Base-by-base conservation (phyloP, 805 yeast species). In the Ogataea salicorniae region DNA sequence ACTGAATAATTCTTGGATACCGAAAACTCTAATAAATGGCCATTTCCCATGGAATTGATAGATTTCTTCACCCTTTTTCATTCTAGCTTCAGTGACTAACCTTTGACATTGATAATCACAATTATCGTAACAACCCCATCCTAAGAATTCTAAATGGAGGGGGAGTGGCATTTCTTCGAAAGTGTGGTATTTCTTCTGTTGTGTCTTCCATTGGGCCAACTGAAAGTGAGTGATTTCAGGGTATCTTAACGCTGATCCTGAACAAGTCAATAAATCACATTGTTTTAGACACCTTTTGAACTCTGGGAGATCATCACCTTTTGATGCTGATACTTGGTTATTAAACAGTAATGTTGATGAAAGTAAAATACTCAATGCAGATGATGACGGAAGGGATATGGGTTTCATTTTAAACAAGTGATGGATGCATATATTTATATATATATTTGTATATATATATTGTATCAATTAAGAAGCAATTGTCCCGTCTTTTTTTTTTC, bases 41-140 rank as follows among this genome's bases (percentile, higher is more conserved):
- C 99, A 94, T 69, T 94, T 94, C 0, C 99, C 99, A 65, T 94
- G 97, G 68, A 88, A 94, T 64, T 94, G 99, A 37, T 75, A 75
- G 0, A 88, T 69, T 47, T 80, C 83, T 49, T 76, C 73, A n/a
- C 74, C 72, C 2, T 66, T 53, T 0, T 48, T 54, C 15, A 69
- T 66, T 20, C 96, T 71, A 36, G 76, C 69, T 2, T 60, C 58
- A 0, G 96, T 90, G 40, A 92, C 71, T 8, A 79, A 62, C 47
- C 89, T 81, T 64, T 94, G 98, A 64, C 99, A 94, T 56, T 82
- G 85, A 65, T 94, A 94, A 67, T 94, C 98, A 67, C 99, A 94
- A 60, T 94, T 83, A 29, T 82, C 76, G 2, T 67, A 67, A 61
- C 96, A 88, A 48, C 79, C 77, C 97, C 97, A 90, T 1, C 74